A percentile compares a stretch with the other conserved stretches of the same genome.
Evolutionary conservation across 306 rosid species (phyloP).

Genomic region (Quercus robur): DNA sequence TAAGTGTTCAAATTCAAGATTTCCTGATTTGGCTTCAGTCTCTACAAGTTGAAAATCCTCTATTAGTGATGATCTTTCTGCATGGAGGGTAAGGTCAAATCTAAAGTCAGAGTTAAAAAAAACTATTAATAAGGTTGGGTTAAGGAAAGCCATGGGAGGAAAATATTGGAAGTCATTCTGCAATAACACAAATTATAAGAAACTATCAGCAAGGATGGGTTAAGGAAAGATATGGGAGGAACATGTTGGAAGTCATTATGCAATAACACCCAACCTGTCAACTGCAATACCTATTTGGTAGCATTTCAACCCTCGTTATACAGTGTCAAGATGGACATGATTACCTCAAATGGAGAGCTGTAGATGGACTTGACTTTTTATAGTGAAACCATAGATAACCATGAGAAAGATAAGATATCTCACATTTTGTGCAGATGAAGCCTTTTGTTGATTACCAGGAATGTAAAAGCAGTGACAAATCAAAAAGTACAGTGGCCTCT

Average conservation of each 20-base stretch:
- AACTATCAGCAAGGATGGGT: not conserved
- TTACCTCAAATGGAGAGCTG: not conserved
- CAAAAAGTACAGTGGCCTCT: not conserved
- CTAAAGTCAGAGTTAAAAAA: not conserved
- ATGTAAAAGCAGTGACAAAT: not conserved
- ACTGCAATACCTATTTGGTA: not conserved
- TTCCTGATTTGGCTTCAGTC: not conserved
- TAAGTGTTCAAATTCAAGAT: not conserved
- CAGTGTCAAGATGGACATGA: not conserved
- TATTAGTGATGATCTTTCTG: too few species aligned
- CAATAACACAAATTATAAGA: not conserved
- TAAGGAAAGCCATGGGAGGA: not conserved
- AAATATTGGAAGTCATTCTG: not conserved
- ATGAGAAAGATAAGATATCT: not conserved
- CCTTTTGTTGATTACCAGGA: not conserved
- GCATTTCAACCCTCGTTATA: not conserved
- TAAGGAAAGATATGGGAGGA: not conserved
- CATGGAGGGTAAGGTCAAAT: too few species aligned
- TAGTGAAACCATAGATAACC: not conserved
- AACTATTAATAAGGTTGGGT: not conserved
- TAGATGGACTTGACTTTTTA: not conserved
- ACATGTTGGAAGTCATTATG: not conserved
- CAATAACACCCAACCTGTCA: too few species aligned
- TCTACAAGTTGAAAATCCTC: not conserved
- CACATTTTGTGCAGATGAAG: not conserved